Evolutionary conservation across 2,329 filamentous ascomycete species (phyloP), one percentile per base, ranked within the genome.

Genomic region (Claviceps sp.): DNA sequence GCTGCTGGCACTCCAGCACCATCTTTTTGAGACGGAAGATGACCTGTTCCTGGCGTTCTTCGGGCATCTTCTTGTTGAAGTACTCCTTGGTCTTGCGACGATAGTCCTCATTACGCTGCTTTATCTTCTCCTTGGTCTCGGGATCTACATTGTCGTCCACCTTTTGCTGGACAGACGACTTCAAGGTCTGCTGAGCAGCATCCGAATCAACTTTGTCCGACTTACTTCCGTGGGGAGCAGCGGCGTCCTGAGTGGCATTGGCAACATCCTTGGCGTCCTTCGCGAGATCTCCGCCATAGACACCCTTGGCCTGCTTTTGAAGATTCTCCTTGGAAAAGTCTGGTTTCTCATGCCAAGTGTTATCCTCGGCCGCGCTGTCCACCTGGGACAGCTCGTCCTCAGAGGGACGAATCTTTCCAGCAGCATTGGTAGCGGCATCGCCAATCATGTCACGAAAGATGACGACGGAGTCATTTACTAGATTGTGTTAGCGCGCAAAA

Each of bases 11-110:
- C 70, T 98, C 93, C 45, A 96, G 82, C 40, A 98, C 73, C 86
- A 97, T 95, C 80, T 97, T 97, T 82, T 81, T 98, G 58, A 98
- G 71, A 39, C 93, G 86, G 79, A 83, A 95, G 61, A 96, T 83
- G 52, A 83, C 84, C 74, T 95, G 89, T 7, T 97, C 89, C 54
- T 90, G 88, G 54, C 93, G 88, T 67, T 97, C 90, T 68, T 91
- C 73, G 1, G 93, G 90, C 69, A 98, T 78, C 76, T 97, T 98
- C 62, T 83, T 79, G 59, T 80, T 77, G 51, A 96, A 72, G 66
- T 97, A 97, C 59, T 86, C 80, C 63, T 77, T 82, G 26, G 84
- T 75, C 52, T 75, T 66, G 40, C 64, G 67, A 29, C 68, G 68
- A 39, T 73, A 71, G 51, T 74, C 70, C 29, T 69, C 70, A 7